phyloP scores from a whole-genome alignment of 179 eudicot species.

The Corrigiola litoralis region DNA sequence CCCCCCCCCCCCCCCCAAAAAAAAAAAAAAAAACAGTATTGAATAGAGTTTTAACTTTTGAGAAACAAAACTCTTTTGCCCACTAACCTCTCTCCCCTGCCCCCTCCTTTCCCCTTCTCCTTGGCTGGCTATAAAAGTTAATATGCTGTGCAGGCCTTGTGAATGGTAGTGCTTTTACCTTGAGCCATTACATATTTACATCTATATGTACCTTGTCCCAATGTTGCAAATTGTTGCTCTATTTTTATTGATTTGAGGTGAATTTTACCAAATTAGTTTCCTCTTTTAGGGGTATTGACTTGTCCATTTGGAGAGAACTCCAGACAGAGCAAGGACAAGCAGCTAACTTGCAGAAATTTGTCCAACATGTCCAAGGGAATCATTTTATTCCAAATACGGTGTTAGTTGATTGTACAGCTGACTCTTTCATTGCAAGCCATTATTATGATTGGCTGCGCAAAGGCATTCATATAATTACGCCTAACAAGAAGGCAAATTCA shows the following conservation, averaged over 20 bases:
- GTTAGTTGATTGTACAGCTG: constrained; percentile 90
- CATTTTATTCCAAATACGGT: constrained; percentile 89
- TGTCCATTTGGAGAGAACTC: constrained; percentile 82
- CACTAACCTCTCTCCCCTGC: not conserved
- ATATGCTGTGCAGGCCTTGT: not conserved
- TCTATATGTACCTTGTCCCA: not conserved
- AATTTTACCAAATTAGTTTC: not conserved
- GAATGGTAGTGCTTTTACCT: not conserved
- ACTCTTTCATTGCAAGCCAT: constrained; percentile 63
- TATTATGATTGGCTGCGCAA: constrained; percentile 80
- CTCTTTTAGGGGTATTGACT: constrained; percentile 68
- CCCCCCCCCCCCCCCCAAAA: no score
- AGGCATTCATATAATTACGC: constrained; percentile 91
- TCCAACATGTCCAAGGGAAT: constrained; percentile 80
- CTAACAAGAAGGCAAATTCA: constrained; percentile 96
- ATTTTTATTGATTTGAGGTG: not conserved
- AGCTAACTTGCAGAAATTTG: constrained; percentile 76
- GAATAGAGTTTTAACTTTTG: no score
- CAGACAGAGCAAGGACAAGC: constrained; percentile 58
- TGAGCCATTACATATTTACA: not conserved
- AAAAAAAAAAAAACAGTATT: no score
- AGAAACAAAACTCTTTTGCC: no score
- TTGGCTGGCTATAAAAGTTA: no score
- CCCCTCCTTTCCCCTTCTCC: no score
- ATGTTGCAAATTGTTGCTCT: not conserved